Percentiles rank a stretch among this genome's conserved stretches.
Evolutionary conservation across 108 stramenopile species (phyloP).

Genomic region (Bacterosira constricta): DNA sequence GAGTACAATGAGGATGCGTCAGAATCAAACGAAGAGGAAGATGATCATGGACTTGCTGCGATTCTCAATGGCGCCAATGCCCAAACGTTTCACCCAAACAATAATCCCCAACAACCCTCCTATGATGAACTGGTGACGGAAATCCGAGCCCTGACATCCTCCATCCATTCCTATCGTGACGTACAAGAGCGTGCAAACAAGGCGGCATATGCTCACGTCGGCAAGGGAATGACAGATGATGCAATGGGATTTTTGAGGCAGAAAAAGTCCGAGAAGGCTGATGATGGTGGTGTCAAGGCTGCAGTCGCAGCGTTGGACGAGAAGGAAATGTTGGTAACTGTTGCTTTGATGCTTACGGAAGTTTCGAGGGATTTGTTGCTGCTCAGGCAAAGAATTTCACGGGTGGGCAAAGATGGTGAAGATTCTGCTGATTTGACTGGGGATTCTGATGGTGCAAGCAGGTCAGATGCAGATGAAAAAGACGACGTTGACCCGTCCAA

Average conservation of each 20-base stretch:
- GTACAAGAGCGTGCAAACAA: slow-evolving; percentile 33
- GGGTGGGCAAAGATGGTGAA: neutral
- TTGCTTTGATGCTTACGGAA: slow-evolving; percentile 25
- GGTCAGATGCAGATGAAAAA: slow-evolving; percentile 16
- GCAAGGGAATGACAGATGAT: slow-evolving; percentile 40
- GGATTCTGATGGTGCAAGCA: neutral
- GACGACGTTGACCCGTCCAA: slow-evolving; percentile 3
- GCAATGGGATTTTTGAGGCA: slow-evolving; percentile 47
- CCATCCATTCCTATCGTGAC: slow-evolving; percentile 26
- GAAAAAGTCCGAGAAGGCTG: neutral
- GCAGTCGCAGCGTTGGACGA: neutral
- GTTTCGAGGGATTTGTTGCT: slow-evolving; percentile 17
- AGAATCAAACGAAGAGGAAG: neutral
- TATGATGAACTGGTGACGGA: slow-evolving; percentile 38
- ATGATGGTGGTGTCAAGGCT: neutral
- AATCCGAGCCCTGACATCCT: slow-evolving; percentile 39
- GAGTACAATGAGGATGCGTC: neutral
- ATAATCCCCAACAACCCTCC: neutral
- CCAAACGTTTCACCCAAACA: slow-evolving; percentile 4
- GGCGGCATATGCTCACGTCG: slow-evolving; percentile 18
- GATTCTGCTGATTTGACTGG: neutral
- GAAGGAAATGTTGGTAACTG: neutral
- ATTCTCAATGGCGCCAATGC: too few species aligned
- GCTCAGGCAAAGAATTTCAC: slow-evolving; percentile 13
- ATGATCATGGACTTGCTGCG: too few species aligned